These are phyloP conservation scores for Schizothecium vesticola DNA, from an alignment of 495 filamentous ascomycete species.

Conservation along the genomic window DNA sequence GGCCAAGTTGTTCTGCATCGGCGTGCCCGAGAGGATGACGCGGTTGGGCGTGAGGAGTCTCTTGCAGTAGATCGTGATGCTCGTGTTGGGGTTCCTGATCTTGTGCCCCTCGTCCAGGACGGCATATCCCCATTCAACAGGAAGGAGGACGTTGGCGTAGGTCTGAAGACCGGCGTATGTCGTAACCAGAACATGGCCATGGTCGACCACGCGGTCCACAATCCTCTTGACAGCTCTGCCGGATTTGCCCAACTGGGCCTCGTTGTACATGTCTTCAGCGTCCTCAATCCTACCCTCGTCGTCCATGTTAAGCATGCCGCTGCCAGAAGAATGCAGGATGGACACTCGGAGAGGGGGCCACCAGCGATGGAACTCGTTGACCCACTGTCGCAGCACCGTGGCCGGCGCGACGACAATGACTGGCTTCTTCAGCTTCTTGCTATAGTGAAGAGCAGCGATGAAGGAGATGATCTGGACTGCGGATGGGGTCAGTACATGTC, in stretches of 20 bases:
- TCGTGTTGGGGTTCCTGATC: slow-evolving; percentile 91
- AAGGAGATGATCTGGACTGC: slow-evolving; percentile 82
- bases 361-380: slow-evolving; percentile 96
- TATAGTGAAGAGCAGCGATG: slow-evolving; percentile 84
- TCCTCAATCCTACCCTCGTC: slow-evolving; percentile 69
- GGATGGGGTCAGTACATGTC: not conserved
- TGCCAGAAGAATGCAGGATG: slow-evolving; percentile 90
- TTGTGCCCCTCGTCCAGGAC: slow-evolving; percentile 97
- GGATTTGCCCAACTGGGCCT: slow-evolving; percentile 34
- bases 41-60: slow-evolving; percentile 82
- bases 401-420: slow-evolving; percentile 87
- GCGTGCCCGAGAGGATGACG: slow-evolving; percentile 90
- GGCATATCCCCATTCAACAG: slow-evolving; percentile 84
- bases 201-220: slow-evolving; percentile 72
- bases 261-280: slow-evolving; percentile 45
- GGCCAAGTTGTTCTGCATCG: slow-evolving; percentile 95
- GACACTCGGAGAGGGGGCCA: slow-evolving; percentile 94
- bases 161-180: slow-evolving; percentile 91
- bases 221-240: slow-evolving; percentile 67
- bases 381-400: slow-evolving; percentile 94
- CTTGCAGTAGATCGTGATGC: slow-evolving; percentile 88
- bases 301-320: slow-evolving; percentile 82
- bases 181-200: slow-evolving; percentile 89
- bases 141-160: slow-evolving; percentile 72
- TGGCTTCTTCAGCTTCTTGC: slow-evolving; percentile 73